Evolutionary conservation across 2,329 filamentous ascomycete species (phyloP).

Genomic region (Diaporthe sp.): DNA sequence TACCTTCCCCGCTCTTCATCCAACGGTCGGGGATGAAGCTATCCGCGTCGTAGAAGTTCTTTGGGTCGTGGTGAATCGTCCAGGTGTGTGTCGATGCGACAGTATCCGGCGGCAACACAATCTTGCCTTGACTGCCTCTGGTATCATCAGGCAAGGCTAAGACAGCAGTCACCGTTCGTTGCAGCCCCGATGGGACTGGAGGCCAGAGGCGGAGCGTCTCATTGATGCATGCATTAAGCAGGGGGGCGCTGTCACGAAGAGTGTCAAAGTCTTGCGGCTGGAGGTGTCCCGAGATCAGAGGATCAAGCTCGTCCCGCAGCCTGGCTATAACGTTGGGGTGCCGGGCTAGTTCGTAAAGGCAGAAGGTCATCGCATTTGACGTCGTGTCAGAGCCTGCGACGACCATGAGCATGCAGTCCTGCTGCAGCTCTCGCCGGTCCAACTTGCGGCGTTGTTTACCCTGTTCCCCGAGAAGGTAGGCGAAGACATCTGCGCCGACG

Average conservation of each 20-base stretch:
- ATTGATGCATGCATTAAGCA: constrained; percentile 12
- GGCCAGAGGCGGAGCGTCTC: constrained; percentile 17
- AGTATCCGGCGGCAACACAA: constrained; percentile 23
- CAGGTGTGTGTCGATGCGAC: constrained; percentile 24
- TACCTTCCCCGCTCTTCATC: not conserved
- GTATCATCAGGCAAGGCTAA: not conserved
- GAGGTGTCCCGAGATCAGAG: not conserved
- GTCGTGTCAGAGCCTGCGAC: constrained; percentile 70
- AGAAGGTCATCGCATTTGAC: constrained; percentile 75
- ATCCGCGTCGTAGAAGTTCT: constrained; percentile 23
- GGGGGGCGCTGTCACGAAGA: not conserved
- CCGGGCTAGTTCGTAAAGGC: constrained; percentile 71
- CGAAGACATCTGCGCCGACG: constrained; percentile 4
- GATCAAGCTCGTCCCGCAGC: constrained; percentile 56
- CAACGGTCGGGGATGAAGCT: constrained; percentile 30
- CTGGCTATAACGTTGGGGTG: constrained; percentile 57
- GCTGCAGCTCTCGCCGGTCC: constrained; percentile 11
- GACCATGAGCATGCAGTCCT: constrained; percentile 24
- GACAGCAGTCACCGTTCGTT: not conserved
- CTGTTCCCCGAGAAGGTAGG: constrained; percentile 1
- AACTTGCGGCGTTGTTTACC: constrained; percentile 20
- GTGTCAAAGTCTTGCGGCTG: constrained; percentile 5
- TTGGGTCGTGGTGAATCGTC: constrained; percentile 2
- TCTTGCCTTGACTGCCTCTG: constrained; percentile 7
- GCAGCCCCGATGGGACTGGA: constrained; percentile 1